These are phyloP conservation scores for Calonectria multiphialidica DNA, from an alignment of 2,329 filamentous ascomycete species.

Conservation along the genomic window DNA sequence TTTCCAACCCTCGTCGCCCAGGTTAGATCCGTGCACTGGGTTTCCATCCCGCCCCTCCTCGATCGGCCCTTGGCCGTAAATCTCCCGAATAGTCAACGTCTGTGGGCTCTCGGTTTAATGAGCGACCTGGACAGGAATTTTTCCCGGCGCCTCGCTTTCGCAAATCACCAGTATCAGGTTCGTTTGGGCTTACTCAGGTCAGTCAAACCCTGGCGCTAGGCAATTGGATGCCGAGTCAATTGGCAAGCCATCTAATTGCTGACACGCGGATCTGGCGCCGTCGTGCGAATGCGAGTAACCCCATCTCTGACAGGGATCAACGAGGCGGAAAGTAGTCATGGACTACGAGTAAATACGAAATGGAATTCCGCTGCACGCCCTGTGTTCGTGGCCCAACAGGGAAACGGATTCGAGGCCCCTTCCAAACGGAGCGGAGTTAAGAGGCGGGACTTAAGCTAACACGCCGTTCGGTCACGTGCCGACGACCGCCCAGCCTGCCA, in stretches of 20 bases:
- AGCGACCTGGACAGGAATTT: neutral
- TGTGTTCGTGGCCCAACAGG: neutral
- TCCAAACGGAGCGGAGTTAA: conserved; percentile 43
- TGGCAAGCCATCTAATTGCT: conserved; percentile 2
- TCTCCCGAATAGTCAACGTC: conserved; percentile 1
- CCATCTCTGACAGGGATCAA: conserved; percentile 13
- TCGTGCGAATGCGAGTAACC: neutral
- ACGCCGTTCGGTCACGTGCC: conserved; percentile 33
- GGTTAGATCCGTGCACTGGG: neutral
- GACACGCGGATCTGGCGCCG: neutral
- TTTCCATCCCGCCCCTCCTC: neutral
- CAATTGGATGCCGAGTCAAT: conserved; percentile 5
- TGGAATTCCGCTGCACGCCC: neutral
- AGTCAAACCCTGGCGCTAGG: conserved; percentile 7
- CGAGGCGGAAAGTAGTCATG: neutral
- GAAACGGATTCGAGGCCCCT: neutral
- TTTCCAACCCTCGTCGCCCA: neutral
- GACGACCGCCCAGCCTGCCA: neutral
- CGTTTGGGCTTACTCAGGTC: neutral
- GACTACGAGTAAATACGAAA: neutral
- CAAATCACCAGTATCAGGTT: neutral
- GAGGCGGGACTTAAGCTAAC: conserved; percentile 42
- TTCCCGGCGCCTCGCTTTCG: neutral
- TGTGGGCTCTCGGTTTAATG: neutral
- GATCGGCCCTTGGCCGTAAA: neutral